Conservation (phyloP, 148 eudicot genomes). For the Drosera capensis region DNA sequence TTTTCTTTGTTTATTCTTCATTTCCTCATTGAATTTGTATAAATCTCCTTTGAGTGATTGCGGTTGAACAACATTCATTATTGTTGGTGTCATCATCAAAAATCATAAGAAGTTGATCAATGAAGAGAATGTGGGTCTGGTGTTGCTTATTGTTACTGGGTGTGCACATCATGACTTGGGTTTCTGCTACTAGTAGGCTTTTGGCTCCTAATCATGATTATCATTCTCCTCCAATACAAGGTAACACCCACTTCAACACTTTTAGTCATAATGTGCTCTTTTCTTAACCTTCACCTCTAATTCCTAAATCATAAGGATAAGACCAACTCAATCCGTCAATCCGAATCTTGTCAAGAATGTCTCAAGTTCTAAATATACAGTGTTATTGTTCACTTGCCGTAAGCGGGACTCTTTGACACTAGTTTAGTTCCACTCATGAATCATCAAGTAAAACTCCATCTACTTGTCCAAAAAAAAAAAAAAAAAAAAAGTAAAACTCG, state of each 20-base stretch:
- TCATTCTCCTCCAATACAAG: neutral
- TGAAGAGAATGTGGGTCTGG: constrained; percentile 12
- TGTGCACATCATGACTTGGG: constrained; percentile 35
- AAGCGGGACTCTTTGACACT: too few species aligned
- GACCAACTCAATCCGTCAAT: too few species aligned
- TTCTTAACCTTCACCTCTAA: neutral
- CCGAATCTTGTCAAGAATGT: too few species aligned
- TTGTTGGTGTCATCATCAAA: neutral
- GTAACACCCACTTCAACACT: neutral
- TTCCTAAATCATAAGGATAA: too few species aligned
- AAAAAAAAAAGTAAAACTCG: too few species aligned
- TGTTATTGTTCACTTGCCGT: neutral
- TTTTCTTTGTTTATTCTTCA: neutral
- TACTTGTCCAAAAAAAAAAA: too few species aligned
- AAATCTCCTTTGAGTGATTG: too few species aligned
- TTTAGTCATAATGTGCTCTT: neutral
- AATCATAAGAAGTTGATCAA: neutral
- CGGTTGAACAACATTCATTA: neutral
- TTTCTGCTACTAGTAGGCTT: constrained; percentile 37
- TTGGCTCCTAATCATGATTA: constrained; percentile 18
- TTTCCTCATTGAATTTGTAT: too few species aligned
- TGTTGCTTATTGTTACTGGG: constrained; percentile 11
- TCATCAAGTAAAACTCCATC: too few species aligned
- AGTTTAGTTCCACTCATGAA: too few species aligned
- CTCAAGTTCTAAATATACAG: too few species aligned